phyloP scores from a whole-genome alignment of 176 grass and related monocot genomes.

The Oryza brachyantha region DNA sequence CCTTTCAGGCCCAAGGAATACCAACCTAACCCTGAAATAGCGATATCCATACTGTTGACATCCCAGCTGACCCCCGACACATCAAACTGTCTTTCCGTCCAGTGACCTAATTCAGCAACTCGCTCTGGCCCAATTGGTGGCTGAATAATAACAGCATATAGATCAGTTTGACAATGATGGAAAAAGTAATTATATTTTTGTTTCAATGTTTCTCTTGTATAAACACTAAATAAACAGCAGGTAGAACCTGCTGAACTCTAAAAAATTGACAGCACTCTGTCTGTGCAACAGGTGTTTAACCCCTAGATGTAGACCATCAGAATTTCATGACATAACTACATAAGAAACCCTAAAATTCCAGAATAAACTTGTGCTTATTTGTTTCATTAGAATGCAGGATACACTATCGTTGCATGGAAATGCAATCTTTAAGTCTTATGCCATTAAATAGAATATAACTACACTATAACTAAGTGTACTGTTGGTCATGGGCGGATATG shows the following conservation, averaged over 20 bases:
- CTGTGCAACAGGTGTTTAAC: not conserved
- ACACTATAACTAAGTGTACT: not conserved
- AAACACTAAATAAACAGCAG: constrained; percentile 12
- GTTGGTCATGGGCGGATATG: not conserved
- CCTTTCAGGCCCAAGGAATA: constrained; percentile 86
- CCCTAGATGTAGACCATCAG: not conserved
- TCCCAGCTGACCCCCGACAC: constrained; percentile 81
- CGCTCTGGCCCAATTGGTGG: constrained; percentile 62
- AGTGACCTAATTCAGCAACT: constrained; percentile 57
- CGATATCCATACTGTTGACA: constrained; percentile 64
- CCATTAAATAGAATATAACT: not conserved
- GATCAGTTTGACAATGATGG: constrained; percentile 31
- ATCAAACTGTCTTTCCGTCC: constrained; percentile 56
- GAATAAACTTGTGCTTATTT: not conserved
- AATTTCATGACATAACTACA: not conserved
- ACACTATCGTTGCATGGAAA: not conserved
- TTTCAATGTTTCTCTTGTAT: not conserved
- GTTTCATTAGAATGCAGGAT: constrained; percentile 9
- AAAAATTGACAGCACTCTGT: not conserved
- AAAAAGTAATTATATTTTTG: not conserved
- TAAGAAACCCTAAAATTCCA: not conserved
- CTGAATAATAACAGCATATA: constrained; percentile 39
- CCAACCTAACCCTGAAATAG: constrained; percentile 78
- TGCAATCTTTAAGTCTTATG: not conserved
- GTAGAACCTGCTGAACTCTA: not conserved